phyloP scores from a whole-genome alignment of 1,139 yeast species.

The Hyphopichia burtonii region DNA sequence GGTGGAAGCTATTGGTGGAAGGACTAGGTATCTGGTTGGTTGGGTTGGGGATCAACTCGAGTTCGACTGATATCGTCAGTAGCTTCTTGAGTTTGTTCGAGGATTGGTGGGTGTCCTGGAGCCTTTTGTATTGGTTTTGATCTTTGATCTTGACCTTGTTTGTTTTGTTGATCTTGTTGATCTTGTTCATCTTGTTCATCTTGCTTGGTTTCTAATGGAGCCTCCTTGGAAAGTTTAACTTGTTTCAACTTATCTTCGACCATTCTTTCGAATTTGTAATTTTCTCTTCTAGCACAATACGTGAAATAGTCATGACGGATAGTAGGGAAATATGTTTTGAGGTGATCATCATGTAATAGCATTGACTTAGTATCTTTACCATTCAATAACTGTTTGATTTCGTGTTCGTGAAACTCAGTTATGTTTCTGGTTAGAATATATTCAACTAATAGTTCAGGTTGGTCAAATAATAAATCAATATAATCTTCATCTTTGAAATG shows the following conservation, averaged over 20 bases:
- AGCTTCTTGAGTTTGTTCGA: not conserved
- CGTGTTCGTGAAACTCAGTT: conserved; percentile 32
- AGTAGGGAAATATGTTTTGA: conserved; percentile 10
- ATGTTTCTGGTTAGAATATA: conserved; percentile 27
- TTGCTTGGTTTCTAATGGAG: not conserved
- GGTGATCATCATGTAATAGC: conserved; percentile 8
- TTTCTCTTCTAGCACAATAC: conserved; percentile 7
- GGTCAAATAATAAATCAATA: conserved; percentile 19
- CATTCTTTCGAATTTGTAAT: conserved; percentile 10
- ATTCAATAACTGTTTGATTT: conserved; percentile 16
- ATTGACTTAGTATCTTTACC: conserved; percentile 10
- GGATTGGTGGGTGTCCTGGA: no score
- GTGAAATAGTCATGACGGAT: conserved; percentile 29
- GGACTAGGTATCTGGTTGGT: not conserved
- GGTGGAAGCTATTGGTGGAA: no score
- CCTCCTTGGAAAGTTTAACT: conserved; percentile 2
- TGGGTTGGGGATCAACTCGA: not conserved
- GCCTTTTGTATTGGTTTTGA: not conserved
- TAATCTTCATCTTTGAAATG: conserved; percentile 31
- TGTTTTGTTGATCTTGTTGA: no score
- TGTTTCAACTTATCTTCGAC: conserved; percentile 7
- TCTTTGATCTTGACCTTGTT: not conserved
- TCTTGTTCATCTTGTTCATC: not conserved
- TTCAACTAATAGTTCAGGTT: conserved; percentile 25
- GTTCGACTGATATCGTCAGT: conserved; percentile 1